Percentiles rank a stretch among this genome's conserved stretches.
phyloP scores from a whole-genome alignment of 305 asterid genomes.

The Coffea humblotiana region DNA sequence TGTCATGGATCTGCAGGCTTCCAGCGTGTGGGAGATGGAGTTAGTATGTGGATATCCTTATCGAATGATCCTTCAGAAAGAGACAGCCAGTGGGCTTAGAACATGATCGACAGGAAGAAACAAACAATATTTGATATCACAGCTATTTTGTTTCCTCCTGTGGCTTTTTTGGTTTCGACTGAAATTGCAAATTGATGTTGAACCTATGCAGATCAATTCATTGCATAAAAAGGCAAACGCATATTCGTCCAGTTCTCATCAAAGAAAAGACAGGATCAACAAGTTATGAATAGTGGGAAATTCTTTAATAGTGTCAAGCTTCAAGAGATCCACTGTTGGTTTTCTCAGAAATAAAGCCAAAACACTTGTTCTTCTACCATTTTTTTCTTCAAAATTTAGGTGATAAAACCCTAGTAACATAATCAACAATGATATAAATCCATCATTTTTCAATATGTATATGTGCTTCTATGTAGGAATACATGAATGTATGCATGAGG shows the following conservation, averaged over 20 bases:
- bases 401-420: too few species aligned
- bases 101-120: background rate
- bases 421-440: too few species aligned
- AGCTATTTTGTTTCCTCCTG: background rate
- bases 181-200: background rate
- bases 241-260: background rate
- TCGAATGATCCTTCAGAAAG: background rate
- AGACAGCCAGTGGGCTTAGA: background rate
- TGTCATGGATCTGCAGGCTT: background rate
- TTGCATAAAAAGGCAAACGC: background rate
- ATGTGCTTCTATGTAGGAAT: too few species aligned
- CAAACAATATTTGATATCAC: background rate
- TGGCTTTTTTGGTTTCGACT: too few species aligned
- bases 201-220: background rate
- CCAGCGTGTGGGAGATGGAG: conserved; percentile 7
- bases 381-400: too few species aligned
- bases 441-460: too few species aligned
- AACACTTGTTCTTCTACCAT: too few species aligned
- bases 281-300: background rate
- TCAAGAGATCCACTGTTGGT: background rate
- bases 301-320: too few species aligned
- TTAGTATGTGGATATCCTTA: background rate
- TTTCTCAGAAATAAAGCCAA: too few species aligned
- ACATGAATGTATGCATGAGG: too few species aligned
- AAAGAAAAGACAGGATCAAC: background rate